Base-by-base conservation (phyloP, 2,329 filamentous ascomycete genomes). In the Didymella arachidicola region DNA sequence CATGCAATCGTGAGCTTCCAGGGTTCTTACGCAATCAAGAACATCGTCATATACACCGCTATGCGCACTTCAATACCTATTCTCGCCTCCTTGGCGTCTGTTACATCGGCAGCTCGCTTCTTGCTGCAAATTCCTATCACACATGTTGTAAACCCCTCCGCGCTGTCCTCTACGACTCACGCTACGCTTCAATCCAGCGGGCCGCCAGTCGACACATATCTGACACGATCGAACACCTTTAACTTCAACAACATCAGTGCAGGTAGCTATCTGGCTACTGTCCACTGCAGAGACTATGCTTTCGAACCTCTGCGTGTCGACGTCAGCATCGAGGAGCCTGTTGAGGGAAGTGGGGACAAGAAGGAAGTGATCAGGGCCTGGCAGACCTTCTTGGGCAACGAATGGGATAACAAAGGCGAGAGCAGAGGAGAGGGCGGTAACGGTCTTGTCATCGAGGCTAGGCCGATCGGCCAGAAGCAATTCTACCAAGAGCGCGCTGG, bases 371-470 rank as follows among this genome's bases (percentile, higher is more conserved):
- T 92, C 3, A 79, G 83, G 41, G 88, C 88, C 27, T 95, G 91
- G 89, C 91, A 94, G 81, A 96, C 92, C 26, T 96, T 89, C 75
- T 83, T 92, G 46, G 93, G 92, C 0, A 94, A 96, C 70, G 91
- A 95, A 67, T 97, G 94, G 93, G 87, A 83, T 18, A 96, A 97
- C 74, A 90, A 87, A 72, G 94, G 93, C 16, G 89, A 90, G 79
- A 82, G 75, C 44, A 80, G 83, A 49, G 79, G 76, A 22, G 77
- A 79, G 30, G 71, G 70, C 50, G 71, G 70, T 14, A 82, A 81
- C 44, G 79, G 76, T 7, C 80, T 81, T 26, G 82, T 94, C 19
- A 54, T 76, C 42, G 85, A 90, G 61, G 83, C 90, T 4, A 84
- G 84, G 71, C 82, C 86, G 1, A 56, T 89, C 41, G 87, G 82